Evolutionary conservation across 257 asterid genomes (phyloP), one percentile per base, ranked within the genome.

Genomic region (Ballota nigra): DNA sequence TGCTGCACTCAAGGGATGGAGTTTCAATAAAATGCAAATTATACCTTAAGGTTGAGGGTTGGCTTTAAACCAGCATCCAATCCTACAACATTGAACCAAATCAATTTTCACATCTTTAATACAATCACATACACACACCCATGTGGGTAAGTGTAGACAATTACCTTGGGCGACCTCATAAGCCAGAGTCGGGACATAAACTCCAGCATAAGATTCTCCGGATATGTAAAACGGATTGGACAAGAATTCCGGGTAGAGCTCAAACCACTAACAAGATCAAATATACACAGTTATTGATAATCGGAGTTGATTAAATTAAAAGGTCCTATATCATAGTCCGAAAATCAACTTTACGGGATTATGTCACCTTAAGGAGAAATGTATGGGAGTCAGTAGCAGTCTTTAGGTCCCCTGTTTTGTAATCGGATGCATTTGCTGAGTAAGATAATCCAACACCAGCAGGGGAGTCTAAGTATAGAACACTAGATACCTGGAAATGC

Each of bases 161-260:
- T 65, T 83, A 94, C 99, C 99, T 58, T 84, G 75, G 68, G 74
- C 96, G 57, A 91, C 93, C 88, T 88, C 97, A 75, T 77, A 83
- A 66, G 97, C 77, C 86, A 94, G 84, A 63, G 99, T 94, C 38
- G 99, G 99, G 72, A 91, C 93, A 71, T 94, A 94, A 24, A 94
- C 63, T 77, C 99, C 99, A 63, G 98, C 99, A 72, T 94, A 94
- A 7, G 99, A 94, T 73, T 91, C 99, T 77, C 99, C 99, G 12
- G 89, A 12, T 76, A 94, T 91, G 68, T 60, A 94, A 63, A 94
- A 91, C 13, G 96, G 92, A 68, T 94, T 91, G 51, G 81, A 75
- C 45, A 79, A 85, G 80, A 79, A 94, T 79, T 91, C 98, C 0
- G 96, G 87, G 74, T 89, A 94, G 75, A 91, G 89, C 80, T 88